phyloP scores from a whole-genome alignment of 2,329 filamentous ascomycete species.

The Beauveria scarabaeidicola region DNA sequence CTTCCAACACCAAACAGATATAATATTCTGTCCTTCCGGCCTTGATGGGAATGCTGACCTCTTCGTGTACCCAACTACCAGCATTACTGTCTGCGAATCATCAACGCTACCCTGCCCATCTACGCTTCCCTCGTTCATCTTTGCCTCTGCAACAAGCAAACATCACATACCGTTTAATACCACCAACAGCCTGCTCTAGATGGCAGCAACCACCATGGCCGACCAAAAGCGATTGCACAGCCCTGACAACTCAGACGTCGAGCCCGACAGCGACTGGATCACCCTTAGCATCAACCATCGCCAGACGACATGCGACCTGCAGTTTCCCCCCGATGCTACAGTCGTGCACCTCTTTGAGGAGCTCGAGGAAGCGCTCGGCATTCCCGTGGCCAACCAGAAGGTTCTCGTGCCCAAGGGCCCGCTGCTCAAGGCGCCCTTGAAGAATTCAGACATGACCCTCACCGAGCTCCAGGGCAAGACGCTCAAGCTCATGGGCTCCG shows the following conservation, averaged over 20 bases:
- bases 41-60: no score
- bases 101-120: not conserved
- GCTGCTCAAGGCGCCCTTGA: conserved; percentile 56
- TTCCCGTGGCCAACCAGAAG: conserved; percentile 59
- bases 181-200: not conserved
- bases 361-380: conserved; percentile 47
- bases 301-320: conserved; percentile 35
- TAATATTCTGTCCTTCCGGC: no score
- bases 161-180: no score
- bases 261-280: conserved; percentile 24
- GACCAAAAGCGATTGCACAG: not conserved
- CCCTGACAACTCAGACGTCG: conserved; percentile 12
- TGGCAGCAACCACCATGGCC: conserved; percentile 10
- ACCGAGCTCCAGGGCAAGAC: conserved; percentile 45
- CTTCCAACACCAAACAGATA: not conserved
- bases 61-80: not conserved
- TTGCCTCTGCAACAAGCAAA: not conserved
- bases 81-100: not conserved
- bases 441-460: conserved; percentile 44
- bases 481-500: conserved; percentile 57
- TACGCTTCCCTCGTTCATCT: not conserved
- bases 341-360: conserved; percentile 51
- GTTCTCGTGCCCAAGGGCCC: conserved; percentile 58
- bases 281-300: conserved; percentile 39
- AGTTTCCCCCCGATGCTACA: conserved; percentile 37